These are phyloP conservation scores for Mycena maculata DNA, from an alignment of 768 basidiomycete species.

Conservation along the genomic window DNA sequence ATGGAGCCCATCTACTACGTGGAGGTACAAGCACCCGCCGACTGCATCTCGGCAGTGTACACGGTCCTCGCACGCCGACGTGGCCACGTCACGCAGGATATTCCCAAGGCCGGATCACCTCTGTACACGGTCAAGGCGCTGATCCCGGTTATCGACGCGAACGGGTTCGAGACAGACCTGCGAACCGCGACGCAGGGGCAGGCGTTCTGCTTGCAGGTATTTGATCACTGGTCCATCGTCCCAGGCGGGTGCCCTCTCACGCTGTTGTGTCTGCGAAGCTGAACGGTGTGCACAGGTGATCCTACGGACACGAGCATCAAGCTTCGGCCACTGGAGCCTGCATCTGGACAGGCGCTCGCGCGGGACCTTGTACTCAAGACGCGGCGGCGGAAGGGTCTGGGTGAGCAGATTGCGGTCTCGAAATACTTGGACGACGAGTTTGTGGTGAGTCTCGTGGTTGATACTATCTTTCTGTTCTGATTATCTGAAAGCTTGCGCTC, in stretches of 20 bases:
- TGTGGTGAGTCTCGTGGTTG: constrained; percentile 68
- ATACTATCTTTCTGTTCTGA: constrained; percentile 15
- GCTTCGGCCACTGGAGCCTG: constrained; percentile 95
- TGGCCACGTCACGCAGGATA: constrained; percentile 99
- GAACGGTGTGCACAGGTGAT: constrained; percentile 70
- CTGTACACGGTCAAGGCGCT: constrained; percentile 98
- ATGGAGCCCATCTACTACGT: constrained; percentile 99
- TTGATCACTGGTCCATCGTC: constrained; percentile 99
- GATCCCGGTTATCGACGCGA: constrained; percentile 98
- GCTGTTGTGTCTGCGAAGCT: constrained; percentile 32
- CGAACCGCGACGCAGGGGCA: constrained; percentile 98
- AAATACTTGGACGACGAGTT: constrained; percentile 99
- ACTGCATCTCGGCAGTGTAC: constrained; percentile 98
- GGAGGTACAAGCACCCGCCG: constrained; percentile 98
- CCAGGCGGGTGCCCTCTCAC: constrained; percentile 72
- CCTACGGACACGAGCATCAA: constrained; percentile 98
- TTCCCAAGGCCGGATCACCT: constrained; percentile 97
- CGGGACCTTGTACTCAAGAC: constrained; percentile 97
- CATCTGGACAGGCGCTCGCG: constrained; percentile 94
- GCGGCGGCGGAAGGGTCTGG: constrained; percentile 93
- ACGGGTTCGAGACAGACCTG: constrained; percentile 98
- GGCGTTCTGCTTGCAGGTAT: constrained; percentile 97
- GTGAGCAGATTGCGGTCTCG: constrained; percentile 96
- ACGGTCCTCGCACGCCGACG: constrained; percentile 97
- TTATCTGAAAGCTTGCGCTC: constrained; percentile 75